Conservation (phyloP, 768 basidiomycete species). For the Kwoniella bestiolae region DNA sequence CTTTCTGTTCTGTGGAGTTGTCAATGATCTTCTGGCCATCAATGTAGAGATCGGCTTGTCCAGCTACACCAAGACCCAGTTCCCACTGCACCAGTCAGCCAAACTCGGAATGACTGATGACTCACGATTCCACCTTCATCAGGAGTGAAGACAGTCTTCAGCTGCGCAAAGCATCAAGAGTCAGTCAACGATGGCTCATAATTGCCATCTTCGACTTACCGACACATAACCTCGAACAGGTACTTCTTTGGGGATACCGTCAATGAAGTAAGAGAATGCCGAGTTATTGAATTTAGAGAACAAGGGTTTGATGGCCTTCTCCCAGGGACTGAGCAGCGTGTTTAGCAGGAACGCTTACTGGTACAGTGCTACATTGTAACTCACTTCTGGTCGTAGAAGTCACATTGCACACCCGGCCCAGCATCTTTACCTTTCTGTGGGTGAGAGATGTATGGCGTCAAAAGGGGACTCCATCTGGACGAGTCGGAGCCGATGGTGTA, state of each 20-base stretch:
- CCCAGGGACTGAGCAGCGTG: conserved; percentile 12
- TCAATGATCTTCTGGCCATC: conserved; percentile 46
- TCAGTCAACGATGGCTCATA: neutral
- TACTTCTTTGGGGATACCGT: conserved; percentile 36
- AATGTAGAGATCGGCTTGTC: conserved; percentile 42
- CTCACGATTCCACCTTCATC: conserved; percentile 40
- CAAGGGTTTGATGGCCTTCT: conserved; percentile 5
- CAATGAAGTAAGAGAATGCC: conserved; percentile 39
- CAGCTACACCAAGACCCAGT: conserved; percentile 38
- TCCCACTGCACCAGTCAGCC: conserved; percentile 51
- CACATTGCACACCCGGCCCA: conserved; percentile 37
- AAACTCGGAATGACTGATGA: conserved; percentile 6
- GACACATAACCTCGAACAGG: conserved; percentile 44
- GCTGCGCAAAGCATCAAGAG: conserved; percentile 2
- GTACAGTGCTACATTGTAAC: too few relatives aligned
- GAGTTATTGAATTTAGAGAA: conserved; percentile 26
- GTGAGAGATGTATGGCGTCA: conserved; percentile 44
- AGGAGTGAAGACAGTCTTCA: conserved; percentile 41
- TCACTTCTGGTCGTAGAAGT: conserved; percentile 42
- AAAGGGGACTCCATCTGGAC: conserved; percentile 60
- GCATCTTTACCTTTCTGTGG: conserved; percentile 44
- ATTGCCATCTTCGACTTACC: conserved; percentile 11
- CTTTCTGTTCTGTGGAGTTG: conserved; percentile 44
- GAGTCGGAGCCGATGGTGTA: conserved; percentile 62
- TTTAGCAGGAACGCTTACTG: too few relatives aligned